Conservation (phyloP, 2,329 filamentous ascomycete species). For the Cryphonectria japonica region DNA sequence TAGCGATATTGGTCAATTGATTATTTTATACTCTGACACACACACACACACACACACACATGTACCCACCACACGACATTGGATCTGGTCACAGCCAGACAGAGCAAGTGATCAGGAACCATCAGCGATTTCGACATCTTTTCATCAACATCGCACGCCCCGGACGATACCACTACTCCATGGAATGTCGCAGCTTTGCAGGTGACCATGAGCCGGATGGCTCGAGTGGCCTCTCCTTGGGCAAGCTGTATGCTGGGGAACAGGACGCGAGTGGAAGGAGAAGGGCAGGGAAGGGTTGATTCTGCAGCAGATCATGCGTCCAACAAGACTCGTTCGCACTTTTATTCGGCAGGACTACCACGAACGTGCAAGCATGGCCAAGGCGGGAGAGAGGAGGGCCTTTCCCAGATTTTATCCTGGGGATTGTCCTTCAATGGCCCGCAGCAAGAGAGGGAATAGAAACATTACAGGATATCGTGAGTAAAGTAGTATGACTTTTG, state of each 20-base stretch:
- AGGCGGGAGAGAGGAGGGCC: slow-evolving; percentile 8
- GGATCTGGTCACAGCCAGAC: slow-evolving; percentile 2
- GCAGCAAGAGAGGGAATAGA: slow-evolving; percentile 3
- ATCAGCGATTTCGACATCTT: slow-evolving; percentile 17
- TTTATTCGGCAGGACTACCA: not conserved
- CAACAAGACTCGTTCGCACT: not conserved
- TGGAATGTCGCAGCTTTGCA: not conserved
- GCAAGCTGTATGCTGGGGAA: not conserved
- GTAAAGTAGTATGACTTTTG: slow-evolving; percentile 16
- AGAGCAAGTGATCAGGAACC: not conserved
- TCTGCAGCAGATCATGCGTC: not conserved
- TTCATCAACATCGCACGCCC: not conserved
- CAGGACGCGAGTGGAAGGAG: too few species aligned
- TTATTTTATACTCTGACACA: slow-evolving; percentile 3
- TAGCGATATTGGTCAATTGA: slow-evolving; percentile 9
- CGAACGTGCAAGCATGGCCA: slow-evolving; percentile 7
- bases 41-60: not conserved
- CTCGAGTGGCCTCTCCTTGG: not conserved
- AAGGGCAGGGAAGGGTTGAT: not conserved
- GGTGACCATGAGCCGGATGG: not conserved
- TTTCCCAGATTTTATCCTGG: not conserved
- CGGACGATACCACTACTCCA: slow-evolving; percentile 4
- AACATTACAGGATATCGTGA: slow-evolving; percentile 22
- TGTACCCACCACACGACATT: not conserved
- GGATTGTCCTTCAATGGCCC: not conserved